Percentiles rank a stretch among this genome's conserved stretches.
These are phyloP conservation scores for Domatiomyces globalis DNA, from an alignment of 2,329 filamentous ascomycete genomes.

Conservation along the genomic window DNA sequence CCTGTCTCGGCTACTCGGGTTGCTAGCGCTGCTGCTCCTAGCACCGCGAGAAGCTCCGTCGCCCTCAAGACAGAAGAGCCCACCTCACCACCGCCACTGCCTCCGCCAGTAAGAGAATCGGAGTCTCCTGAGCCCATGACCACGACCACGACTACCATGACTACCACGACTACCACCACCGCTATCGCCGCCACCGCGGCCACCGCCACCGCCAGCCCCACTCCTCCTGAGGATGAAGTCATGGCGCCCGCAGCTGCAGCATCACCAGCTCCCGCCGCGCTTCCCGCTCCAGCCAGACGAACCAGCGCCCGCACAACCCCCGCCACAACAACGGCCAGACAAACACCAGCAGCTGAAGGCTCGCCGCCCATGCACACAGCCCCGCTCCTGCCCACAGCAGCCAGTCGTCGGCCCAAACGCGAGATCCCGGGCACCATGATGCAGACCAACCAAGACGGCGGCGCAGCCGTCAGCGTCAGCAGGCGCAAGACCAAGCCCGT, in stretches of 20 bases:
- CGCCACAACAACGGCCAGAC: conserved; percentile 1
- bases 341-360: conserved; percentile 28
- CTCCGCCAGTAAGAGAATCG: conserved; percentile 10
- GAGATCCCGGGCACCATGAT: conserved; percentile 48
- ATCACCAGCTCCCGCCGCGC: conserved; percentile 1
- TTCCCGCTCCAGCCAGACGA: background rate
- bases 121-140: background rate
- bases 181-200: background rate
- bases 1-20: conserved; percentile 6
- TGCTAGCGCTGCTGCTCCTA: background rate
- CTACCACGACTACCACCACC: background rate
- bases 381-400: conserved; percentile 25
- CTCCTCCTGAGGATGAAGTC: background rate
- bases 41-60: conserved; percentile 13
- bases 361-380: conserved; percentile 29
- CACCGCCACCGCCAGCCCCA: background rate
- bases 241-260: conserved; percentile 11
- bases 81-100: conserved; percentile 13
- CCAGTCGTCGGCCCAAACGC: conserved; percentile 39
- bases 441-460: conserved; percentile 40
- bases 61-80: conserved; percentile 16
- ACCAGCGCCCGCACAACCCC: background rate
- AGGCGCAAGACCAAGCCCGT: conserved; percentile 42
- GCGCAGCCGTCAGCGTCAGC: conserved; percentile 47
- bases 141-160: too few relatives aligned